Evolutionary conservation across 805 yeast genomes (phyloP), one percentile per base, ranked within the genome.

Genomic region (Pichia manshurica): DNA sequence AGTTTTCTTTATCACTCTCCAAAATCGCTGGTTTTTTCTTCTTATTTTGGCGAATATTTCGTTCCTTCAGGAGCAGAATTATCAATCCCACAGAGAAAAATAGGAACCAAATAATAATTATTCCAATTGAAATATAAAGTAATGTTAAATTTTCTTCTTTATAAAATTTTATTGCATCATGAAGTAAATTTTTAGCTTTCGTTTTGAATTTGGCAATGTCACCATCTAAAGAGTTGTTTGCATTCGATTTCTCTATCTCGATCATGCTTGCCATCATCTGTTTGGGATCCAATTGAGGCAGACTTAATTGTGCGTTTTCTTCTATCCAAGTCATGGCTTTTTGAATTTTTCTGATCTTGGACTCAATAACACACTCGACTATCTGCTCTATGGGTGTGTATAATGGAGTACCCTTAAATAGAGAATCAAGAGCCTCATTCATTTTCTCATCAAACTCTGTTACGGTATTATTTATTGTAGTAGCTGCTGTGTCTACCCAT

Each of bases 291-390:
- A 82, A 63, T 37, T 70, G 56, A 0, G 95, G 95, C 1, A 87
- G 59, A 0, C 67, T 53, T 2, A 89, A 64, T 15, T 78, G 70
- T 3, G 89, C 71, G 52, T 85, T 70, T 32, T 82, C 68, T 55
- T 82, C 71, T 1, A 89, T 67, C 97, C 97, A 93, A 2, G 81
- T 75, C 46, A 90, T 65, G 0, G 95, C 98, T 28, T 75, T 60
- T 53, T 85, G 85, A 2, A 88, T 69, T 20, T 74, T 71, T 13
- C 71, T 71, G 6, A 91, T 62, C 57, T 91, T 93, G 42, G 83
- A 71, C 16, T 87, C 91, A 34, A 93, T 70, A 3, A 87, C 78
- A 67, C 99, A 91, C 29, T 82, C 79, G 4, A 90, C 84, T 0
- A 88, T 79, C 0, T 82, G 73, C 25, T 74, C 72, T 40, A 88